phyloP scores from a whole-genome alignment of 495 filamentous ascomycete genomes.

The Penicillium herquei region DNA sequence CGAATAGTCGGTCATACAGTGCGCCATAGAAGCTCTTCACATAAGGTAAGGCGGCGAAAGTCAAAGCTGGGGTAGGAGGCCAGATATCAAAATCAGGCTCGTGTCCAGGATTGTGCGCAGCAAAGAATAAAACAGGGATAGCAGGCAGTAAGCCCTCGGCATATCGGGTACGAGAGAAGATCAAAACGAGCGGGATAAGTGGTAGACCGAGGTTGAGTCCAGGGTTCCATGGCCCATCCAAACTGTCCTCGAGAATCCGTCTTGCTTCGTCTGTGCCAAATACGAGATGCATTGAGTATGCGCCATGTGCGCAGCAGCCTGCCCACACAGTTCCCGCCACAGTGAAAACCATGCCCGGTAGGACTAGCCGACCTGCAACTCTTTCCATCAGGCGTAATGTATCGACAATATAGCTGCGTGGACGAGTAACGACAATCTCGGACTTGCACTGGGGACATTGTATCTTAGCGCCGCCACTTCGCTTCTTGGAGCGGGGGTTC shows the following conservation, averaged over 20 bases:
- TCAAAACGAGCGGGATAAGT: slow-evolving; percentile 58
- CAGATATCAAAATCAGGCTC: slow-evolving; percentile 53
- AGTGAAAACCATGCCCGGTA: slow-evolving; percentile 57
- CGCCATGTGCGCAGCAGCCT: slow-evolving; percentile 57
- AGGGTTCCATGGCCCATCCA: slow-evolving; percentile 40
- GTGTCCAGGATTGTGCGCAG: slow-evolving; percentile 43
- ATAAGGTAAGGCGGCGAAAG: slow-evolving; percentile 65
- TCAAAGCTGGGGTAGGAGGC: slow-evolving; percentile 75
- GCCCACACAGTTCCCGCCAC: slow-evolving; percentile 53
- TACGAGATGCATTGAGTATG: slow-evolving; percentile 58
- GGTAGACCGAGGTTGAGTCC: slow-evolving; percentile 55
- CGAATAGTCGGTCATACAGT: slow-evolving; percentile 65
- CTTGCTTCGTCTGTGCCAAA: slow-evolving; percentile 61
- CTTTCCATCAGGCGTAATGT: slow-evolving; percentile 53
- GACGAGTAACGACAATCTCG: slow-evolving; percentile 71
- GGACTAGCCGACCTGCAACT: slow-evolving; percentile 54
- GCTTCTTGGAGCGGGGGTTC: slow-evolving; percentile 51
- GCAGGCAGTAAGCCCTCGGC: slow-evolving; percentile 60
- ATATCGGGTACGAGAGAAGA: slow-evolving; percentile 57
- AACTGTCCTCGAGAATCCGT: slow-evolving; percentile 43
- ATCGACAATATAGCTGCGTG: slow-evolving; percentile 64
- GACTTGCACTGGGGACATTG: slow-evolving; percentile 86
- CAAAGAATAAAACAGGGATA: slow-evolving; percentile 62
- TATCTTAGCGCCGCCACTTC: slow-evolving; percentile 54
- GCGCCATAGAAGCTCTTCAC: slow-evolving; percentile 64